Conservation (phyloP, 768 basidiomycete species). For the Daedaleopsis sinensis region DNA sequence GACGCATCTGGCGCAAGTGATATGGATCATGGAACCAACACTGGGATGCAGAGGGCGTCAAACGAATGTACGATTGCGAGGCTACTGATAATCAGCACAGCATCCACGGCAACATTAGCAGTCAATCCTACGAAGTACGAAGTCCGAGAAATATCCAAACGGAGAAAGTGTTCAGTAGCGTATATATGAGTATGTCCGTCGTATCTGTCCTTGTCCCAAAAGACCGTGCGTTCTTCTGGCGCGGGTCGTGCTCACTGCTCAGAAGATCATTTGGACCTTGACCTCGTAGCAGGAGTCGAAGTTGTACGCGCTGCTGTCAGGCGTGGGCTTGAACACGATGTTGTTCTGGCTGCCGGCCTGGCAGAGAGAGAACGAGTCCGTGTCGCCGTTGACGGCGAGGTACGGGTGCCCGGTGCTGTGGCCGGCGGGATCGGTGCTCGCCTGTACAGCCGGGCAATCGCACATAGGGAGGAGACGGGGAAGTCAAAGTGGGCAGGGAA, state of each 20-base stretch:
- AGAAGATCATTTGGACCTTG: constrained; percentile 22
- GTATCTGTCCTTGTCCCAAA: too few relatives aligned
- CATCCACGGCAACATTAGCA: too few relatives aligned
- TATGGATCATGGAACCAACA: too few relatives aligned
- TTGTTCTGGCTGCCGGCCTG: constrained; percentile 19
- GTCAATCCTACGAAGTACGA: too few relatives aligned
- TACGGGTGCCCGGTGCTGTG: constrained; percentile 24
- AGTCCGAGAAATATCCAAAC: too few relatives aligned
- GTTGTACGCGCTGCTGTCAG: constrained; percentile 20
- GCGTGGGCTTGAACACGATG: constrained; percentile 26
- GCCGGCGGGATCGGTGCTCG: constrained; percentile 23
- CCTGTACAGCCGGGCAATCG: constrained; percentile 4
- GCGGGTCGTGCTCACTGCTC: background rate
- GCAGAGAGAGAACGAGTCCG: constrained; percentile 25
- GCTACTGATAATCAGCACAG: too few relatives aligned
- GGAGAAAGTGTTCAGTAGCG: too few relatives aligned
- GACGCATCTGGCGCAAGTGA: too few relatives aligned
- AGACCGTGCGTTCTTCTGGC: too few relatives aligned
- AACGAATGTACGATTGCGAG: too few relatives aligned
- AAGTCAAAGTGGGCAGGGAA: background rate
- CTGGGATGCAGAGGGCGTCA: too few relatives aligned
- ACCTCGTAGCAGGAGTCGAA: constrained; percentile 26
- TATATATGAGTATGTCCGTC: too few relatives aligned
- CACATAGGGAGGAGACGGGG: background rate
- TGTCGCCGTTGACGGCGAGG: constrained; percentile 27